Base-by-base conservation (phyloP, 1,139 yeast genomes). In the Pichia sp. region DNA sequence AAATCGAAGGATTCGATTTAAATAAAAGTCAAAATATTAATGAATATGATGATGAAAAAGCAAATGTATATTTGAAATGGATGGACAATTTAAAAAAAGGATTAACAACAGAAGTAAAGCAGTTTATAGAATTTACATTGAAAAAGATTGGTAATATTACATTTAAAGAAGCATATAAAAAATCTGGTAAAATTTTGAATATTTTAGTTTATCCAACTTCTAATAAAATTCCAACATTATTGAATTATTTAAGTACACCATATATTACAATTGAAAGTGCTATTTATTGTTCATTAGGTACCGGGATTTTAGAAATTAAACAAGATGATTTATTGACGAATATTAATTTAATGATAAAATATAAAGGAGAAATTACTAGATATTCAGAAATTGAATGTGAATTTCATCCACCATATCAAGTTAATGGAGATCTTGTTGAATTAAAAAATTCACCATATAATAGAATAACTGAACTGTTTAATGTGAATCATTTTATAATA, bases 191-290 rank as follows among this genome's bases (percentile, higher is more conserved):
- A 57, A 81, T 89, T 1, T 71, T 92, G 46, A 92, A 90, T 63
- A 84, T 92, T 44, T 87, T 94, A 1, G 87, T 92, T 3, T 94
- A 92, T 56, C 94, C 97, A 3, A 83, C 95, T 0, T 82, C 80
- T 55, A 76, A 73, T 46, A 75, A 78, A 8, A 68, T 87, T 7
- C 96, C 96, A 0, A 76, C 88, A n/a, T 71, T 92, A 48, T 69
- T 92, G 43, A 92, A 94, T 64, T 90, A 90, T 62, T 81, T 92
- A 40, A 89, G 97, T 0, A 86, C 97, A 0, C 98, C 99, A 1
- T 90, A 92, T 65, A 94, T 89, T 8, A 79, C 90, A 7, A 85
- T 92, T 11, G 81, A 95, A 82, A 86, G 96, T 3, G 97, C 89
- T 0, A 78, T 84, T 9, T 73, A 78, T 41, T 78, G 79, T 40